Conservation (phyloP, 106 monocot genomes). For the Acorus gramineus region DNA sequence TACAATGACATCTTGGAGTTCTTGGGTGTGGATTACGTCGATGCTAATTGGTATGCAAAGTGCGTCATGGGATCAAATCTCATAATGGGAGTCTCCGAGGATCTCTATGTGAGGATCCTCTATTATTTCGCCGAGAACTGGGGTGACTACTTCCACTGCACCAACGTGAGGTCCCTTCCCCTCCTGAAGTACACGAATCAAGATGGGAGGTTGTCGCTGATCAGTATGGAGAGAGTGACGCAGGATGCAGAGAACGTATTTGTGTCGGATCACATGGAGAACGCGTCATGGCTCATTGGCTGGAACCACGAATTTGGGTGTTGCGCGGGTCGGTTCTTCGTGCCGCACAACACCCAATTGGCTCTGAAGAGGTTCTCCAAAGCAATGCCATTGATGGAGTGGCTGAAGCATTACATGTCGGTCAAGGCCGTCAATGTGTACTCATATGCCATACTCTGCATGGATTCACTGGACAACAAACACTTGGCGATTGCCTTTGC, state of each 20-base stretch:
- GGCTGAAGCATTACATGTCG: too few species aligned
- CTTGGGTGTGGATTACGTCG: slow-evolving; percentile 3
- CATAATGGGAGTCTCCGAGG: background rate
- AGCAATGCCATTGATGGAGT: too few species aligned
- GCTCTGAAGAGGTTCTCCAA: background rate
- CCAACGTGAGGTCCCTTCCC: background rate
- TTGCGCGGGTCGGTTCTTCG: background rate
- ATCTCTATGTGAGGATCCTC: slow-evolving; percentile 6
- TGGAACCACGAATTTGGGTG: slow-evolving; percentile 11
- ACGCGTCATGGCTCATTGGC: background rate
- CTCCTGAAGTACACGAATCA: background rate
- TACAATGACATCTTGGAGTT: slow-evolving; percentile 2
- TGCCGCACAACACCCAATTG: background rate
- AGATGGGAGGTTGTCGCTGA: background rate
- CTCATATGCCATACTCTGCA: too few species aligned
- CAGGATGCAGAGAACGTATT: background rate
- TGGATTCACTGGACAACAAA: background rate
- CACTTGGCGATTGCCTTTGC: background rate
- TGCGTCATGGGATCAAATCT: slow-evolving; percentile 8
- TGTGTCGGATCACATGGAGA: background rate
- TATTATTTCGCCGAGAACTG: slow-evolving; percentile 2
- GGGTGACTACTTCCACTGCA: background rate
- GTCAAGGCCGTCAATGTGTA: too few species aligned
- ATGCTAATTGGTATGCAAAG: slow-evolving; percentile 6
- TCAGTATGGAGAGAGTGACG: background rate